These are phyloP conservation scores for Alternaria sp. DNA, from an alignment of 2,329 filamentous ascomycete species.

Conservation along the genomic window DNA sequence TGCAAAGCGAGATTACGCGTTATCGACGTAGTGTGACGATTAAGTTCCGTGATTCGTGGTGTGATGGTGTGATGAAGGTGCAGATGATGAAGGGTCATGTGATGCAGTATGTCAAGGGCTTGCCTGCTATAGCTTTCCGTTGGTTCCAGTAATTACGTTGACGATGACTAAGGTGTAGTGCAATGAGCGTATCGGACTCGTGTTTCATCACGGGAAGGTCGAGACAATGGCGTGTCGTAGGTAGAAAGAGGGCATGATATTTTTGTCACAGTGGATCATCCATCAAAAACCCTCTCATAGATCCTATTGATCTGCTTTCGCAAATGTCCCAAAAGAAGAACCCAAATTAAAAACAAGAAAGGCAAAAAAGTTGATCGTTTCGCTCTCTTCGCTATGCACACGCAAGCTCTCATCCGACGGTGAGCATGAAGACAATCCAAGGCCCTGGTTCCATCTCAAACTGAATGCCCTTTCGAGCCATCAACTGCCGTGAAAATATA, in stretches of 20 bases:
- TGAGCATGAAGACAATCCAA: background rate
- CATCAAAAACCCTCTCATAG: conserved; percentile 2
- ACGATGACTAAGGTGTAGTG: background rate
- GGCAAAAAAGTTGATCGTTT: background rate
- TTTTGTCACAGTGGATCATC: conserved; percentile 2
- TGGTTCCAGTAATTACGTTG: background rate
- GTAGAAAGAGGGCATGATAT: conserved; percentile 9
- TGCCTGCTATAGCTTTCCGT: conserved; percentile 1
- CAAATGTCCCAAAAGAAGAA: conserved; percentile 1
- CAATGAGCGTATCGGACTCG: background rate
- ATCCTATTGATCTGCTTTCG: background rate
- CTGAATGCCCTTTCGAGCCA: background rate
- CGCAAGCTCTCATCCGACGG: background rate
- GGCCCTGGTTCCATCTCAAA: background rate
- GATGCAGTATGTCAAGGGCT: conserved; percentile 1
- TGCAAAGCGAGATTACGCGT: background rate
- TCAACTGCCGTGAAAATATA: conserved; percentile 19
- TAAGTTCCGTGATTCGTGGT: background rate
- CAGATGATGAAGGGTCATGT: conserved; percentile 4
- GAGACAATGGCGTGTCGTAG: background rate
- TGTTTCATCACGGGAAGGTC: background rate
- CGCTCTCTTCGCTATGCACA: conserved; percentile 4
- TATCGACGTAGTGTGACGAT: background rate
- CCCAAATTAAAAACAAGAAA: conserved; percentile 10
- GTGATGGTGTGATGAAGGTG: conserved; percentile 3